Evolutionary conservation across 2,329 filamentous ascomycete species (phyloP), one percentile per base, ranked within the genome.

Genomic region (Uncinocarpus reesii): DNA sequence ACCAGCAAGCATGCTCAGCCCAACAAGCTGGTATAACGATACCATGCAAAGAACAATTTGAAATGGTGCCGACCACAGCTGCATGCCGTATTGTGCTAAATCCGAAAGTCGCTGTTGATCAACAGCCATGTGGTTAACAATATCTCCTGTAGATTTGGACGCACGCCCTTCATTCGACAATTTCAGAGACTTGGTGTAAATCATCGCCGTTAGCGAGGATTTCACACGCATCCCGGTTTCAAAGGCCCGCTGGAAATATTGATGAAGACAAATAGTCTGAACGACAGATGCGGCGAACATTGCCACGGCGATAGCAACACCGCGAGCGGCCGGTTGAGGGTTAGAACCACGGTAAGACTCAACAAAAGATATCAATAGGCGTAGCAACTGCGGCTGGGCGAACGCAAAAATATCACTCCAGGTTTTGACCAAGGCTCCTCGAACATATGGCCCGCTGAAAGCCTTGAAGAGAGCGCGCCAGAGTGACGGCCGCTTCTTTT

Each of bases 51-150:
- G 79, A 26, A 80, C 75, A 60, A 98, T 98, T 66, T 98, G 93
- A 67, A 96, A 94, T 2, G 92, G 92, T 2, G 93, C 90, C 36
- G 89, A 95, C 88, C 92, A 95, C 8, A 94, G 71, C 65, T 96
- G 90, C 62, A 94, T 89, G 15, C 86, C 88, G 63, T 92, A 98
- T 61, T 98, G 93, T 1, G 90, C 87, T 49, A 98, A 72, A 67
- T 98, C 92, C 60, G 95, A 86, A 15, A 98, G 76, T 55, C 93
- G 83, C 67, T 98, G 92, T 11, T 90, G 90, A 63, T 98, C 92
- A 7, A 98, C 90, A 38, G 93, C 92, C 90, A 98, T 98, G 68
- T 95, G 92, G 63, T 98, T 98, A 64, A 98, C 92, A 60, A 98
- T 96, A 60, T 98, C 93, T 49, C 92, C 92, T 0, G 92, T 98